Conservation (phyloP, 2,329 filamentous ascomycete species). For the Cladorrhinum sp. region DNA sequence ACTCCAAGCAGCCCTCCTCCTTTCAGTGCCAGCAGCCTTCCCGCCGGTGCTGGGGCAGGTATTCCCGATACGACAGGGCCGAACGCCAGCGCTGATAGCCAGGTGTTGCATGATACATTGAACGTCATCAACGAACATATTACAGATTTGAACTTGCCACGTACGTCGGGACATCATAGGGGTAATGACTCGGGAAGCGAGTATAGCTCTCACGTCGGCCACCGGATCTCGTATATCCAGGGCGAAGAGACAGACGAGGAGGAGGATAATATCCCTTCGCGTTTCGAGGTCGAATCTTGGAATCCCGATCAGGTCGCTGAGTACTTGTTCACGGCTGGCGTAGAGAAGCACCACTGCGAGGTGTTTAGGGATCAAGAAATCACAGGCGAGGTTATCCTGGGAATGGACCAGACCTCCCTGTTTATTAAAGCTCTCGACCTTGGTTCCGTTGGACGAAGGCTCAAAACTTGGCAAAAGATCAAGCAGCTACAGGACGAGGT, state of each 20-base stretch:
- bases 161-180: constrained; percentile 56
- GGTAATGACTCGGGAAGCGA: constrained; percentile 81
- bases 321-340: constrained; percentile 78
- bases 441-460: constrained; percentile 80
- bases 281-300: constrained; percentile 76
- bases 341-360: constrained; percentile 87
- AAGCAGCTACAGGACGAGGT: constrained; percentile 88
- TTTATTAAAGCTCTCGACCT: constrained; percentile 95
- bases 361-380: constrained; percentile 97
- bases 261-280: constrained; percentile 66
- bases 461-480: constrained; percentile 97
- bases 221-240: constrained; percentile 84
- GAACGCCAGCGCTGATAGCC: constrained; percentile 48
- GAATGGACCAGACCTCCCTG: constrained; percentile 92
- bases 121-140: constrained; percentile 30
- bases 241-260: constrained; percentile 96
- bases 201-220: constrained; percentile 76
- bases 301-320: constrained; percentile 78
- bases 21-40: constrained; percentile 30
- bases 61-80: constrained; percentile 37
- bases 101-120: constrained; percentile 30
- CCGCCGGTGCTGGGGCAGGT: constrained; percentile 24
- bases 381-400: constrained; percentile 84
- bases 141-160: constrained; percentile 36
- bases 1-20: constrained; percentile 30